A percentile compares a stretch with the other conserved stretches of the same genome.
phyloP scores from a whole-genome alignment of 1,284 basidiomycete genomes.

The Quambalaria eucalypti region DNA sequence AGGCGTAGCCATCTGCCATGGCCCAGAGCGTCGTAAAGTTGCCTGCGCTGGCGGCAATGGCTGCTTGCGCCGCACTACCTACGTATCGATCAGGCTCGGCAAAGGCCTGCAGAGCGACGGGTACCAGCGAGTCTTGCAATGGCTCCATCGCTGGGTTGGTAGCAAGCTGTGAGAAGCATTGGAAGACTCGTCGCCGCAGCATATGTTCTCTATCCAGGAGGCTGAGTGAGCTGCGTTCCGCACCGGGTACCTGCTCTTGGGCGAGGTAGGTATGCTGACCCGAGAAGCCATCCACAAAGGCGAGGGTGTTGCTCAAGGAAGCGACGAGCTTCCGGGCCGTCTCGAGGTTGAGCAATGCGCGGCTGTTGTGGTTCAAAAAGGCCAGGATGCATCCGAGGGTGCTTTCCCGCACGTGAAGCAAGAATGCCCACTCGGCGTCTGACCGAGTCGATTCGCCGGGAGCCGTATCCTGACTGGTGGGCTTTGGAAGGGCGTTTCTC shows the following conservation, averaged over 20 bases:
- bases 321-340: constrained; percentile 78
- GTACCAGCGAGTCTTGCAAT: constrained; percentile 70
- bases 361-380: constrained; percentile 64
- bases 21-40: constrained; percentile 80
- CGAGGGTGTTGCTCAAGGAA: constrained; percentile 77
- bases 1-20: constrained; percentile 77
- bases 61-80: constrained; percentile 80
- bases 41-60: constrained; percentile 78
- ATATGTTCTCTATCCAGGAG: constrained; percentile 73
- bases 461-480: constrained; percentile 68
- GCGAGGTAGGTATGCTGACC: constrained; percentile 45
- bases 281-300: constrained; percentile 64
- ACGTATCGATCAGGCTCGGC: constrained; percentile 62
- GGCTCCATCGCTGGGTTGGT: constrained; percentile 67
- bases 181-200: constrained; percentile 72
- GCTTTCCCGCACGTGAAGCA: constrained; percentile 81
- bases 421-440: constrained; percentile 73
- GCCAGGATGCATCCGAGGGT: constrained; percentile 78
- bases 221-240: constrained; percentile 51
- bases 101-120: constrained; percentile 73
- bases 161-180: constrained; percentile 78
- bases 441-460: constrained; percentile 56
- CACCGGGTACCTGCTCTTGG: constrained; percentile 25
- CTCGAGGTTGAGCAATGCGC: constrained; percentile 74
- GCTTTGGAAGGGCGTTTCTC: constrained; percentile 92